These are phyloP conservation scores for Lipomyces yamadae DNA, from an alignment of 805 yeast genomes.

Conservation along the genomic window DNA sequence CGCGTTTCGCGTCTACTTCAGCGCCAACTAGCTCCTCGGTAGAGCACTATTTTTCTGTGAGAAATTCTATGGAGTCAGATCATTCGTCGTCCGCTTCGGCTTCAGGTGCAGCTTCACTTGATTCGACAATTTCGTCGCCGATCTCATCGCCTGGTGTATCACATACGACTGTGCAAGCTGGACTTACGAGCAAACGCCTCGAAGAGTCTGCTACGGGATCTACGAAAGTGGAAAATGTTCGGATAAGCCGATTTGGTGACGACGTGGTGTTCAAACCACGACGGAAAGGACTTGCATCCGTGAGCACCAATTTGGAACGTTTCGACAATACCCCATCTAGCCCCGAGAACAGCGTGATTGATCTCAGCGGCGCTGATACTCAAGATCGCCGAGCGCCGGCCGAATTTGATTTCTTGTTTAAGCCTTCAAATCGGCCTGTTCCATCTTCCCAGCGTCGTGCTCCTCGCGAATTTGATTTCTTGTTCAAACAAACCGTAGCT, in stretches of 20 bases:
- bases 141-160: neutral
- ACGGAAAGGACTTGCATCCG: constrained; percentile 19
- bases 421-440: neutral
- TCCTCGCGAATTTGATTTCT: constrained; percentile 20
- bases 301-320: neutral
- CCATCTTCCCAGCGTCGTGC: constrained; percentile 13
- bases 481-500: constrained; percentile 9
- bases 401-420: constrained; percentile 25
- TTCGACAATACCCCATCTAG: neutral
- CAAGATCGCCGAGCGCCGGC: constrained; percentile 25
- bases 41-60: constrained; percentile 17
- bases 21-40: constrained; percentile 21
- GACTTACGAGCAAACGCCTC: neutral
- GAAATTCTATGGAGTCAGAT: constrained; percentile 1
- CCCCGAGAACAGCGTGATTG: neutral
- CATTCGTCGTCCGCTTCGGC: neutral
- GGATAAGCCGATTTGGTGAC: constrained; percentile 27
- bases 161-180: neutral
- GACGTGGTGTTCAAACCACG: constrained; percentile 32
- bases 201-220: constrained; percentile 1
- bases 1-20: constrained; percentile 35
- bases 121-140: constrained; percentile 12
- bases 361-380: neutral
- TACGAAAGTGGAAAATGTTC: neutral
- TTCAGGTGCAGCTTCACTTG: constrained; percentile 11